phyloP scores from a whole-genome alignment of 176 grass and related monocot genomes.

The Coix lacrymajobi region DNA sequence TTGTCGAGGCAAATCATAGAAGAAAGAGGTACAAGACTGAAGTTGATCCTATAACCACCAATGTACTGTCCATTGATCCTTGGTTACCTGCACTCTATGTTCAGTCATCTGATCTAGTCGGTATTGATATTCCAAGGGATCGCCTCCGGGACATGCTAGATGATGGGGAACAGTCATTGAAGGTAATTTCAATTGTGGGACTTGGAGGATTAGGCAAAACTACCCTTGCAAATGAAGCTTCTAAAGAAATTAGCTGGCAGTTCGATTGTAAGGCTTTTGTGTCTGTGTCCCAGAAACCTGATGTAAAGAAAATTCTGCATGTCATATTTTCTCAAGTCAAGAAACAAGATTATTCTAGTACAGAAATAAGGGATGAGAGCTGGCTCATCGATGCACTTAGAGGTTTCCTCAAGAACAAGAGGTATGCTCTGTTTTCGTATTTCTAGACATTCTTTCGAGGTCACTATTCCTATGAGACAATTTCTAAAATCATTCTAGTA shows the following conservation, averaged over 20 bases:
- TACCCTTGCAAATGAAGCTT: slow-evolving; percentile 5
- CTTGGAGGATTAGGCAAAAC: no score
- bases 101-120: background rate
- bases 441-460: background rate
- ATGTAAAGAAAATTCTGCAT: background rate
- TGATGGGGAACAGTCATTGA: background rate
- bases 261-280: background rate
- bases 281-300: slow-evolving; percentile 8
- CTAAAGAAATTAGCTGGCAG: background rate
- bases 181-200: slow-evolving; percentile 17
- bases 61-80: background rate
- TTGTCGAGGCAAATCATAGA: background rate
- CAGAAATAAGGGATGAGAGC: background rate
- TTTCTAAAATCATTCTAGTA: background rate
- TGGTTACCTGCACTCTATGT: background rate
- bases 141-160: background rate
- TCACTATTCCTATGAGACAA: background rate
- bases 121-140: background rate
- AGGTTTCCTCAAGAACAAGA: background rate
- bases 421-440: background rate
- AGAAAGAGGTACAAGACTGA: background rate
- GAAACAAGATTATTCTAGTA: background rate
- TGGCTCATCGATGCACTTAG: background rate
- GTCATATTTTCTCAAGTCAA: background rate
- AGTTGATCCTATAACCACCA: background rate